Percentiles rank a stretch among this genome's conserved stretches.
These are phyloP conservation scores for Eutypella sp. DNA, from an alignment of 2,329 filamentous ascomycete genomes.

Conservation along the genomic window DNA sequence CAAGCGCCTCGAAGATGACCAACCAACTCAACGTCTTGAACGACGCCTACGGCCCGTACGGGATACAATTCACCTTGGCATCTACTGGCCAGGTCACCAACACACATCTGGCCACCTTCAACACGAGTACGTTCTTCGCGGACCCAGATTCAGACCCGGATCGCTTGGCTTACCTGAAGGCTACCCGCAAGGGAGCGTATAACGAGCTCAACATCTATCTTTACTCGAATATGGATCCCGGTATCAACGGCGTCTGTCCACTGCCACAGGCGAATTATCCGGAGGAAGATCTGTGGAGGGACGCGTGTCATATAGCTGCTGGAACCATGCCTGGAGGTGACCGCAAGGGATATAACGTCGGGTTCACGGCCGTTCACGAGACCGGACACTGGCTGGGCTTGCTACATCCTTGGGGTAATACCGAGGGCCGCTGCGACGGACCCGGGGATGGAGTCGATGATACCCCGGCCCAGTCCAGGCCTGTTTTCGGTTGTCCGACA, in stretches of 20 bases:
- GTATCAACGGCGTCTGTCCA: background rate
- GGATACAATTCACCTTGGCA: background rate
- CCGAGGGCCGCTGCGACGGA: slow-evolving; percentile 32
- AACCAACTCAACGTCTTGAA: background rate
- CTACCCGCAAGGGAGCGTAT: background rate
- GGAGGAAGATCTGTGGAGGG: background rate
- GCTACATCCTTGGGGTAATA: slow-evolving; percentile 34
- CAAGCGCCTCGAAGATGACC: background rate
- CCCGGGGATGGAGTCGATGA: slow-evolving; percentile 35
- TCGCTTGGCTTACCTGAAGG: background rate
- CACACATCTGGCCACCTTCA: background rate
- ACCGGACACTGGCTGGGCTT: slow-evolving; percentile 41
- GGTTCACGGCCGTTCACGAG: slow-evolving; percentile 35
- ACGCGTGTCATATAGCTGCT: slow-evolving; percentile 24
- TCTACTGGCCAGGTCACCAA: background rate
- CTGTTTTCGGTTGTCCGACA: slow-evolving; percentile 32
- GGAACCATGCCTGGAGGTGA: slow-evolving; percentile 25
- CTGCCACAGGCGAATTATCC: background rate
- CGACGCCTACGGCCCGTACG: background rate
- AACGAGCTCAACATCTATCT: background rate
- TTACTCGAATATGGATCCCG: background rate
- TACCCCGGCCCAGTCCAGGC: slow-evolving; percentile 32
- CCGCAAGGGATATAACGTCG: slow-evolving; percentile 29
- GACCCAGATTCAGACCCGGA: background rate
- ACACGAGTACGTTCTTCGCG: background rate